Conservation (phyloP, 768 basidiomycete species). For the Suillus occidentalis region DNA sequence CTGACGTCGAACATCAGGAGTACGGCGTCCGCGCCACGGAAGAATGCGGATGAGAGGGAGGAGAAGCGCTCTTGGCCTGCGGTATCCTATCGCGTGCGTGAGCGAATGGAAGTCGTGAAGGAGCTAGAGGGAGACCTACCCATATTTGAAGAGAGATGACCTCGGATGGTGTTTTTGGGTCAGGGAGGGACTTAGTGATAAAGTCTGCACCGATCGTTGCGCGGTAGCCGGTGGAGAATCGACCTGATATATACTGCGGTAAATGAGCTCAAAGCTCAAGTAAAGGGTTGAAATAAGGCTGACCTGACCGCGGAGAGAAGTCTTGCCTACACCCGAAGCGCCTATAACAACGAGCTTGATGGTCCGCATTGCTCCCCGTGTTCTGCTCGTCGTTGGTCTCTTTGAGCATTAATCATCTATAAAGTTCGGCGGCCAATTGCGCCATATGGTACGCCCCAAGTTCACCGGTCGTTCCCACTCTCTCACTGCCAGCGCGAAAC, state of each 20-base stretch:
- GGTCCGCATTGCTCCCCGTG: conserved; percentile 51
- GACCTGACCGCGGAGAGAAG: conserved; percentile 74
- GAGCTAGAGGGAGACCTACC: conserved; percentile 36
- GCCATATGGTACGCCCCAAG: background rate
- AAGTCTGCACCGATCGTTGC: conserved; percentile 93
- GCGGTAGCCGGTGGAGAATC: conserved; percentile 74
- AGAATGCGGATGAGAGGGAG: conserved; percentile 78
- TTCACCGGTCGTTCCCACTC: too few relatives aligned
- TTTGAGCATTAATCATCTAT: conserved; percentile 1
- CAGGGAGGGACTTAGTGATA: conserved; percentile 70
- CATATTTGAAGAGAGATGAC: conserved; percentile 69
- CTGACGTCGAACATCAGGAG: conserved; percentile 83
- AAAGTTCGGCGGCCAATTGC: background rate
- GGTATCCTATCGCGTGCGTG: conserved; percentile 55
- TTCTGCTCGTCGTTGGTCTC: background rate
- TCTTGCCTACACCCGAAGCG: conserved; percentile 84
- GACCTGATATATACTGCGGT: conserved; percentile 70
- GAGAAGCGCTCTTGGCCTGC: conserved; percentile 90
- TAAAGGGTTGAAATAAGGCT: conserved; percentile 14
- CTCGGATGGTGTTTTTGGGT: conserved; percentile 54
- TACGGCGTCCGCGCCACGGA: conserved; percentile 81
- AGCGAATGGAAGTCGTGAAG: background rate
- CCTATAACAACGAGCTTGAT: conserved; percentile 84
- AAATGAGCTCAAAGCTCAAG: background rate
- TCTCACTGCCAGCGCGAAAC: background rate